Conservation (phyloP, 2,329 filamentous ascomycete genomes). For the Lasiodiplodia sp. region DNA sequence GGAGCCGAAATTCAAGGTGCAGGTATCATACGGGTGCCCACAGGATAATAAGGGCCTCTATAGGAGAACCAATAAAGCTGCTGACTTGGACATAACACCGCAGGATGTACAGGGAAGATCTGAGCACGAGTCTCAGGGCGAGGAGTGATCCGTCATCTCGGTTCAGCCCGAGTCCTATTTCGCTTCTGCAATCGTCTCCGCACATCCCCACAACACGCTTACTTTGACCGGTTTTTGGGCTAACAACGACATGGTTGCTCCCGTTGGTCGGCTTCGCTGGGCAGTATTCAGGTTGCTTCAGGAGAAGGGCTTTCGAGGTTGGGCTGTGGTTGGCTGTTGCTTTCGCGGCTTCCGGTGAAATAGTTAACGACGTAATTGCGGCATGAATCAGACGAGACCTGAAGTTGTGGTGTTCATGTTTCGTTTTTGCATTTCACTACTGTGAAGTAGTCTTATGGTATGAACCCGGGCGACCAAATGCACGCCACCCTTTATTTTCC, state of each 20-base stretch:
- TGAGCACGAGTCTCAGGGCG: background rate
- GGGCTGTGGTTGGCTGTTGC: background rate
- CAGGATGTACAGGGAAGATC: background rate
- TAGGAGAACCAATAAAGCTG: background rate
- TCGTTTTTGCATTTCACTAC: conserved; percentile 30
- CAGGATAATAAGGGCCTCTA: background rate
- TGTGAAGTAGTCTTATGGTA: conserved; percentile 28
- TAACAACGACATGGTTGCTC: background rate
- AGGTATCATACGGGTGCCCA: too few species aligned
- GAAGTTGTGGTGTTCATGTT: conserved; percentile 29
- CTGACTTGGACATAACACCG: background rate
- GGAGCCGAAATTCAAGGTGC: conserved; percentile 15
- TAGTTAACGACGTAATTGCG: background rate
- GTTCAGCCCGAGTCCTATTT: conserved; percentile 13
- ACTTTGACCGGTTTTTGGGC: background rate
- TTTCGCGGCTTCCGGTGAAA: background rate
- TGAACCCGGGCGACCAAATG: conserved; percentile 32
- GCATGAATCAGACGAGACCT: background rate
- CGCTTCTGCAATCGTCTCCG: conserved; percentile 20
- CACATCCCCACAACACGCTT: background rate
- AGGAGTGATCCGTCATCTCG: conserved; percentile 3
- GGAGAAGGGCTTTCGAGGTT: background rate
- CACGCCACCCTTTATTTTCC: conserved; percentile 30
- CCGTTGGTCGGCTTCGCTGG: background rate
- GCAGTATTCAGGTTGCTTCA: background rate